Percentiles rank a stretch among this genome's conserved stretches.
Conservation (phyloP, 768 basidiomycete genomes). For the Serendipita indica region DNA sequence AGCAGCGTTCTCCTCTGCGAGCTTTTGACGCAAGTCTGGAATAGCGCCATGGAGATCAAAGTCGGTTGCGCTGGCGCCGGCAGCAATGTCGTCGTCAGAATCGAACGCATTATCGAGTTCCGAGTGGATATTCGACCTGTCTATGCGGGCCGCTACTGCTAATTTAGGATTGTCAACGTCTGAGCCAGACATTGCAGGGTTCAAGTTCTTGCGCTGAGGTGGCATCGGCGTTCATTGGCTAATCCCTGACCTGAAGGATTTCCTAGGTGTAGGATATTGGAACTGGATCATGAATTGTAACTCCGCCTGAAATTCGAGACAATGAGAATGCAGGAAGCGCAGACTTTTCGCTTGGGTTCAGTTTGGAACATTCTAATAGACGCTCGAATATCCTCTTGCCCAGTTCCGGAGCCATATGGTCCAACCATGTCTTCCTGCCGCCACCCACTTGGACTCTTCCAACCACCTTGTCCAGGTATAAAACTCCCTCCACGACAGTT, state of each 20-base stretch:
- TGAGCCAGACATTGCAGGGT: neutral
- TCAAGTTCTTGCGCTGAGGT: neutral
- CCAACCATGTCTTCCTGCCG: neutral
- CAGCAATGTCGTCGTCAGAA: constrained; percentile 3
- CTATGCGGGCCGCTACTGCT: too few relatives aligned
- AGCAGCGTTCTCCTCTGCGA: neutral
- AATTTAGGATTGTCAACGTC: neutral
- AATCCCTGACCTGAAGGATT: too few relatives aligned
- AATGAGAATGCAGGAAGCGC: neutral
- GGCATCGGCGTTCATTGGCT: too few relatives aligned
- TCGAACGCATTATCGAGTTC: neutral
- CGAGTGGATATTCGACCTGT: neutral
- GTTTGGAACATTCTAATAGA: constrained; percentile 4
- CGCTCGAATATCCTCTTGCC: neutral
- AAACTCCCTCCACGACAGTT: neutral
- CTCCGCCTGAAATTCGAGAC: too few relatives aligned
- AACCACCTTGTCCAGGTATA: neutral
- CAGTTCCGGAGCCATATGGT: neutral
- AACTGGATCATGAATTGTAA: too few relatives aligned
- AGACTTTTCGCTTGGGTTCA: neutral
- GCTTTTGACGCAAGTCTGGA: neutral
- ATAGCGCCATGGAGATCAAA: neutral
- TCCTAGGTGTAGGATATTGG: too few relatives aligned
- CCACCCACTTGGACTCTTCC: neutral
- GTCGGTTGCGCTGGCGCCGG: neutral